These are phyloP conservation scores for Acer campestre DNA, from an alignment of 345 rosid genomes.

Conservation along the genomic window DNA sequence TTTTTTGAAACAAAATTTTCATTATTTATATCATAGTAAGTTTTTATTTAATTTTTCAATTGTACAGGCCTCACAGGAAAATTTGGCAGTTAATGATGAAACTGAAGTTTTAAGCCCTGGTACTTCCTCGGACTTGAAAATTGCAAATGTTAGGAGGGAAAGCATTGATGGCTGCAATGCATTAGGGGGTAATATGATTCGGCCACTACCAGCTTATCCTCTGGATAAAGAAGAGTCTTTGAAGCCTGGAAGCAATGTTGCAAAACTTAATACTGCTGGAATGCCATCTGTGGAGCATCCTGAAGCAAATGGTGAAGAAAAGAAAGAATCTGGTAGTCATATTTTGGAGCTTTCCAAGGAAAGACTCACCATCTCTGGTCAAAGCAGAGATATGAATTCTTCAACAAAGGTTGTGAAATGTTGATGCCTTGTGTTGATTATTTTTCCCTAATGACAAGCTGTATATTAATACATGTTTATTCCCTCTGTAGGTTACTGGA, in stretches of 20 bases:
- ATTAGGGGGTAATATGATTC: slow-evolving; percentile 3
- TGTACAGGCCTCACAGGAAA: slow-evolving; percentile 47
- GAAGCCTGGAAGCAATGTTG: slow-evolving; percentile 25
- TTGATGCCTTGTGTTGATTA: slow-evolving; percentile 5
- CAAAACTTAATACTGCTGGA: slow-evolving; percentile 1
- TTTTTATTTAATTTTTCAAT: not conserved
- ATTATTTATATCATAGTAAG: not conserved
- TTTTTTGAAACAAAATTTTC: not conserved
- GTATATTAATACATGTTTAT: slow-evolving; percentile 16
- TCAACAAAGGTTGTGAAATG: slow-evolving; percentile 40
- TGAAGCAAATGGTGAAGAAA: slow-evolving; percentile 28
- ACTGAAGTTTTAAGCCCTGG: slow-evolving; percentile 25
- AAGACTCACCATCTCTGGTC: slow-evolving; percentile 19
- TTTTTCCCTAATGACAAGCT: not conserved
- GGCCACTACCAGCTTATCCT: slow-evolving; percentile 11
- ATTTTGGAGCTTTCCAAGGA: slow-evolving; percentile 14
- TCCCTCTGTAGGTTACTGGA: slow-evolving; percentile 44
- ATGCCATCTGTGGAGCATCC: slow-evolving; percentile 19
- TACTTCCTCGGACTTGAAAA: slow-evolving; percentile 19
- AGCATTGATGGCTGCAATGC: slow-evolving; percentile 11
- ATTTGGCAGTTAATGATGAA: slow-evolving; percentile 33
- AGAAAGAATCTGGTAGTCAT: slow-evolving; percentile 12
- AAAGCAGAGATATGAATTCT: slow-evolving; percentile 31
- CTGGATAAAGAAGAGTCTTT: slow-evolving; percentile 25
- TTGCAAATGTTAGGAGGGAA: slow-evolving; percentile 20